Conservation (phyloP, 768 basidiomycete genomes). For the Mycena albidolilacea region DNA sequence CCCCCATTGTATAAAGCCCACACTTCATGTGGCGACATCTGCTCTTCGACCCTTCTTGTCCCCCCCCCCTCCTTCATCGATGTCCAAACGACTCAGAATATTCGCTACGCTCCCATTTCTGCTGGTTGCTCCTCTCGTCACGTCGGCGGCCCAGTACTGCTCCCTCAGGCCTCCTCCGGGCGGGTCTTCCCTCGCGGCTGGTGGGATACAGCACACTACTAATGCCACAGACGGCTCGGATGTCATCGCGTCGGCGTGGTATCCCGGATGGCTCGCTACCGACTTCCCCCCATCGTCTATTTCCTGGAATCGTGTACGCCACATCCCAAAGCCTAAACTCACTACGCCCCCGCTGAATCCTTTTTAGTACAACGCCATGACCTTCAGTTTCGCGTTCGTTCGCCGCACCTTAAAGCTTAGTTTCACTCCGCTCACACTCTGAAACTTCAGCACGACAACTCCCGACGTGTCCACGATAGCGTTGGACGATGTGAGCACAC, state of each 20-base stretch:
- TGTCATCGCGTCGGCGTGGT: constrained; percentile 57
- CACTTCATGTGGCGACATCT: neutral
- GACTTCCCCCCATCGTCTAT: constrained; percentile 60
- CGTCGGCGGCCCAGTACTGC: constrained; percentile 23
- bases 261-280: constrained; percentile 61
- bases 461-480: constrained; percentile 52
- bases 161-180: constrained; percentile 25
- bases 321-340: constrained; percentile 2
- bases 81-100: constrained; percentile 6
- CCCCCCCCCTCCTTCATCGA: neutral
- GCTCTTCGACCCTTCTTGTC: neutral
- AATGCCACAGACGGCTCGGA: constrained; percentile 29
- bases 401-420: too few species aligned
- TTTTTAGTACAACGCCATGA: neutral
- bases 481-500: constrained; percentile 59
- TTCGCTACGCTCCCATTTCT: neutral
- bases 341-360: constrained; percentile 16
- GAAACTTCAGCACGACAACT: constrained; percentile 53
- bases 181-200: neutral
- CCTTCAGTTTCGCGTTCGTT: too few species aligned
- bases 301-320: constrained; percentile 72
- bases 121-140: neutral
- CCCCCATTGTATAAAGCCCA: constrained; percentile 24
- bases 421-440: too few species aligned
- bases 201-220: constrained; percentile 6